Percentiles rank a stretch among this genome's conserved stretches.
phyloP scores from a whole-genome alignment of 345 rosid species.

The Populus davidiana region DNA sequence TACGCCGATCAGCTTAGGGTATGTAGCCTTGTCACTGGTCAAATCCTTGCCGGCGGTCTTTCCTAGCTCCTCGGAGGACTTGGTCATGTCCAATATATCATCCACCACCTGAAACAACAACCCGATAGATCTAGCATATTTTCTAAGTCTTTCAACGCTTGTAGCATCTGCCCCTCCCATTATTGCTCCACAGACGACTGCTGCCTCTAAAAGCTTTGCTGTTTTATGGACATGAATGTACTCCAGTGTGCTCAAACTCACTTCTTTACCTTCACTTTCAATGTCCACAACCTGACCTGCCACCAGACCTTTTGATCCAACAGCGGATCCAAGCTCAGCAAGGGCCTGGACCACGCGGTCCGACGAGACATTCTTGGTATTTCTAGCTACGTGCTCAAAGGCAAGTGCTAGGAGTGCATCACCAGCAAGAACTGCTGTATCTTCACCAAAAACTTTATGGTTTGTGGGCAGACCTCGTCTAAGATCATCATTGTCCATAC shows the following conservation, averaged over 20 bases:
- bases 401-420: constrained; percentile 60
- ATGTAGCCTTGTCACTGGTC: constrained; percentile 38
- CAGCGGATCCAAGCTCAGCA: constrained; percentile 41
- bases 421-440: constrained; percentile 51
- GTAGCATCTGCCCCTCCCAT: constrained; percentile 31
- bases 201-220: constrained; percentile 39
- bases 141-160: constrained; percentile 29
- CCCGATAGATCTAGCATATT: constrained; percentile 36
- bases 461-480: constrained; percentile 59
- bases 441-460: constrained; percentile 55
- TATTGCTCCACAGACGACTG: constrained; percentile 38
- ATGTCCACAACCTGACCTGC: constrained; percentile 60
- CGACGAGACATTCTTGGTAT: constrained; percentile 24
- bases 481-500: constrained; percentile 68
- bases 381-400: constrained; percentile 48
- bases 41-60: constrained; percentile 42
- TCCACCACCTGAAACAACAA: constrained; percentile 39
- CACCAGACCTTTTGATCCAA: constrained; percentile 48
- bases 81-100: constrained; percentile 37
- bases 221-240: constrained; percentile 44
- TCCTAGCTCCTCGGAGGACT: constrained; percentile 34
- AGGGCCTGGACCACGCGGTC: constrained; percentile 39
- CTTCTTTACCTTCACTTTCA: constrained; percentile 41
- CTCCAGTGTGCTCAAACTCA: constrained; percentile 31
- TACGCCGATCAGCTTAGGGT: constrained; percentile 38